Percentiles rank a stretch among this genome's conserved stretches.
Conservation (phyloP, 257 asterid genomes). For the Solanum corneliomulleri region DNA sequence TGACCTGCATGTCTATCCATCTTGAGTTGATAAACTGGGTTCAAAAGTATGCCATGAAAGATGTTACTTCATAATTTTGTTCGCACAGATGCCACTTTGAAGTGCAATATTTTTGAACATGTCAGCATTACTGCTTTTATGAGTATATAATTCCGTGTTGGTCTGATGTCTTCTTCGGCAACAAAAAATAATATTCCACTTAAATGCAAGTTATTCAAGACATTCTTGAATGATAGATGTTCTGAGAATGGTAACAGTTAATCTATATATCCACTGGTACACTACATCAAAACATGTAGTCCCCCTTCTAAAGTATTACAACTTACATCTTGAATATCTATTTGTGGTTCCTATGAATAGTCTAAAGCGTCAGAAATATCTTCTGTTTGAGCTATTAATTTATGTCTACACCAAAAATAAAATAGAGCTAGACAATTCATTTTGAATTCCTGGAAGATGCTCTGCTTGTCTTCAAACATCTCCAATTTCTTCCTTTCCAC, state of each 20-base stretch:
- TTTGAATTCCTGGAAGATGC: not conserved
- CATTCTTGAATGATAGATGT: not conserved
- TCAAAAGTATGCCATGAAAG: not conserved
- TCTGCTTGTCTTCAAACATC: too few relatives aligned
- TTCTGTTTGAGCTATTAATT: not conserved
- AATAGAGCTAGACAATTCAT: not conserved
- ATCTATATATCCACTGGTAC: not conserved
- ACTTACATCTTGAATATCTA: not conserved
- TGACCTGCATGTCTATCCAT: not conserved
- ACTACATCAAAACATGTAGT: not conserved
- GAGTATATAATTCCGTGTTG: not conserved
- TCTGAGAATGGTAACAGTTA: not conserved
- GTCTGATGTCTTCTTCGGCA: not conserved
- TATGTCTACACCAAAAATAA: not conserved
- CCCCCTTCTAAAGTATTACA: not conserved
- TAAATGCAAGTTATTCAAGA: not conserved
- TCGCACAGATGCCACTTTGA: not conserved
- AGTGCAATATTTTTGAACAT: not conserved
- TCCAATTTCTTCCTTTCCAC: too few relatives aligned
- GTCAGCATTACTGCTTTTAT: not conserved
- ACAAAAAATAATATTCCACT: not conserved
- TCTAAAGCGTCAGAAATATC: not conserved
- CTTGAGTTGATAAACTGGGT: not conserved
- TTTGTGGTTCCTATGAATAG: not conserved
- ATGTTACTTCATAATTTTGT: not conserved